Evolutionary conservation across 768 basidiomycete genomes (phyloP).

Genomic region (Cystobasidium ongulense): DNA sequence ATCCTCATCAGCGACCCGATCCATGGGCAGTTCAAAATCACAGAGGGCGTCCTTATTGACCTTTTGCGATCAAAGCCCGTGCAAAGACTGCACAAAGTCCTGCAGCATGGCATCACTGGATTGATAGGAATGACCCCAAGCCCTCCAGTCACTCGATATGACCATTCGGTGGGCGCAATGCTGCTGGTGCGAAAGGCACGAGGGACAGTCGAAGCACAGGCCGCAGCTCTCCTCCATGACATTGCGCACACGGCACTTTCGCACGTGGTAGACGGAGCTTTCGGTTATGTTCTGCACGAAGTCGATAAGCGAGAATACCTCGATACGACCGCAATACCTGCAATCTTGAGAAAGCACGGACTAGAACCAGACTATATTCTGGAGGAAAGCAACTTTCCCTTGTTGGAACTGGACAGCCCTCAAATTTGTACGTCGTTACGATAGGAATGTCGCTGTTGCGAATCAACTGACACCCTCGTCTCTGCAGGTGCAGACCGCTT

Average conservation of each 20-base stretch:
- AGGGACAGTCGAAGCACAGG: conserved; percentile 33
- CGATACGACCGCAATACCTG: conserved; percentile 29
- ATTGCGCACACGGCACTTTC: conserved; percentile 33
- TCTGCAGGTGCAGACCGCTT: conserved; percentile 30
- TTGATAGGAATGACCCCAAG: background rate
- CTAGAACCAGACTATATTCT: background rate
- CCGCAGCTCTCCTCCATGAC: conserved; percentile 33
- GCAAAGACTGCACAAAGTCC: conserved; percentile 14
- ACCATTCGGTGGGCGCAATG: conserved; percentile 35
- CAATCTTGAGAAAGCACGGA: conserved; percentile 16
- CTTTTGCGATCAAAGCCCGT: conserved; percentile 3
- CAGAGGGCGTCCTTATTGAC: conserved; percentile 6
- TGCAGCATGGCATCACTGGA: conserved; percentile 34
- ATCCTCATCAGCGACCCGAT: background rate
- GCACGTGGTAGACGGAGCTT: conserved; percentile 33
- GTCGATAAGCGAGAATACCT: conserved; percentile 34
- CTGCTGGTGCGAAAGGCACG: conserved; percentile 28
- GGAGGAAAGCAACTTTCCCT: conserved; percentile 28
- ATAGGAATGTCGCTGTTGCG: too few relatives aligned
- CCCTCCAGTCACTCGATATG: conserved; percentile 28
- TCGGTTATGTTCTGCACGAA: conserved; percentile 36
- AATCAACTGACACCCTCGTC: too few relatives aligned
- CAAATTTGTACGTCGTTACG: too few relatives aligned
- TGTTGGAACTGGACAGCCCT: conserved; percentile 34
- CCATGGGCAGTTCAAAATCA: conserved; percentile 4